A percentile compares a stretch with the other conserved stretches of the same genome.
Conservation (phyloP, 1,139 yeast genomes). For the Yamadazyma dushanensis region DNA sequence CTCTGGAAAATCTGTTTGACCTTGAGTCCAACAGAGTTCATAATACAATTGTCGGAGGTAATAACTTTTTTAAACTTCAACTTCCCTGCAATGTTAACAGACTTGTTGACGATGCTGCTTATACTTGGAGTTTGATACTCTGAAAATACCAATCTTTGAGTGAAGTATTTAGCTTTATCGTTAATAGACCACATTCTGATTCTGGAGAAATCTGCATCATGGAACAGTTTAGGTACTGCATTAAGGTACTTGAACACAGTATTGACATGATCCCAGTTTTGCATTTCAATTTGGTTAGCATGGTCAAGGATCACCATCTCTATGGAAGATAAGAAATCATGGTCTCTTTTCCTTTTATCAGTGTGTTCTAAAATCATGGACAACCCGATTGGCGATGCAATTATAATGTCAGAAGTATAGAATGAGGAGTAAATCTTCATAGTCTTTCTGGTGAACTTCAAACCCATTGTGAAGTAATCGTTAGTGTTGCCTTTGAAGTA, state of each 20-base stretch:
- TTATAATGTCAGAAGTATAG: constrained; percentile 78
- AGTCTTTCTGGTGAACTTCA: constrained; percentile 86
- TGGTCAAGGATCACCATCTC: constrained; percentile 80
- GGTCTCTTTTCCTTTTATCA: constrained; percentile 56
- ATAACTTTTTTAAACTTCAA: constrained; percentile 50
- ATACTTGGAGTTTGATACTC: constrained; percentile 81
- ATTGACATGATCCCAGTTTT: constrained; percentile 86
- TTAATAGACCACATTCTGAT: constrained; percentile 91
- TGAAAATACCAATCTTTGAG: constrained; percentile 78
- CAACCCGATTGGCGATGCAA: constrained; percentile 92
- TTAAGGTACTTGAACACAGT: constrained; percentile 73
- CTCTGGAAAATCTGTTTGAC: constrained; percentile 75
- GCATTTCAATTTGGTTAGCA: constrained; percentile 86
- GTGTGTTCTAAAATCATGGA: constrained; percentile 73
- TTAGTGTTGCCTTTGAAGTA: constrained; percentile 86
- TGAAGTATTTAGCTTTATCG: constrained; percentile 69
- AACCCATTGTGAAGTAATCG: constrained; percentile 87
- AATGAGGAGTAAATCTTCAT: constrained; percentile 82
- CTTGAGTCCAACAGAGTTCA: constrained; percentile 54
- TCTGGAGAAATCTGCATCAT: constrained; percentile 89
- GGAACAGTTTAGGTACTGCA: constrained; percentile 70
- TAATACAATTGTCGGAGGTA: constrained; percentile 39
- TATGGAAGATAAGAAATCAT: constrained; percentile 83
- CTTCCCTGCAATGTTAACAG: constrained; percentile 67
- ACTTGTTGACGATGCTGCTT: constrained; percentile 60